Evolutionary conservation across 148 eudicot species (phyloP).

Genomic region (Fagopyrum homotropicum): DNA sequence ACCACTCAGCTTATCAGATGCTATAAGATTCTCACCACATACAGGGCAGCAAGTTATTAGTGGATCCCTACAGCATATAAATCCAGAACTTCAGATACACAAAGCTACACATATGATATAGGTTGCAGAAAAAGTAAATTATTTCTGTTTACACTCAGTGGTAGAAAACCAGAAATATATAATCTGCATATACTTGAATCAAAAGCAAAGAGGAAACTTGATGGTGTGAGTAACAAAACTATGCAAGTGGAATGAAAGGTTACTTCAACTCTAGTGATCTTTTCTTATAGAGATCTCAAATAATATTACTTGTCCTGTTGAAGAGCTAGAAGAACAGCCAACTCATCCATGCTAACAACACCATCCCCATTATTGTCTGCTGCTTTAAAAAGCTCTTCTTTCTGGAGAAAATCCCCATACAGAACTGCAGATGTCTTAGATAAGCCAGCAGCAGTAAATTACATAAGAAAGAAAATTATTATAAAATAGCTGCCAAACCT

Average conservation of each 20-base stretch:
- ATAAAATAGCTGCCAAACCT: constrained; percentile 34
- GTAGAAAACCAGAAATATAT: neutral
- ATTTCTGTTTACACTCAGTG: neutral
- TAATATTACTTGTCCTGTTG: constrained; percentile 67
- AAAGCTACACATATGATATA: neutral
- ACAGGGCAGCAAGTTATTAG: constrained; percentile 85
- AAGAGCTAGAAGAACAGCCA: constrained; percentile 72
- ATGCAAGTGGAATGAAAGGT: neutral
- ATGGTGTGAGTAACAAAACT: neutral
- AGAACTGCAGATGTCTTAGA: neutral
- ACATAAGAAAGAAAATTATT: neutral
- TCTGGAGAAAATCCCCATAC: constrained; percentile 30
- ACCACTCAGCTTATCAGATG: constrained; percentile 52
- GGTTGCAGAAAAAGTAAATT: neutral
- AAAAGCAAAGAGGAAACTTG: neutral
- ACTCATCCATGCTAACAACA: constrained; percentile 81
- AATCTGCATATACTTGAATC: neutral
- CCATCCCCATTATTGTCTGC: constrained; percentile 85
- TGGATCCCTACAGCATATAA: constrained; percentile 55
- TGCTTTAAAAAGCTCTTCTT: constrained; percentile 80
- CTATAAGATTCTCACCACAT: constrained; percentile 75
- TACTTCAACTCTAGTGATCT: neutral
- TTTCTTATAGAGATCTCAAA: neutral
- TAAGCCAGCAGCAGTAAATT: neutral
- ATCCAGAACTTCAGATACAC: neutral